phyloP scores from a whole-genome alignment of 352 stramenopile species.

The Blastocystis sp. region DNA sequence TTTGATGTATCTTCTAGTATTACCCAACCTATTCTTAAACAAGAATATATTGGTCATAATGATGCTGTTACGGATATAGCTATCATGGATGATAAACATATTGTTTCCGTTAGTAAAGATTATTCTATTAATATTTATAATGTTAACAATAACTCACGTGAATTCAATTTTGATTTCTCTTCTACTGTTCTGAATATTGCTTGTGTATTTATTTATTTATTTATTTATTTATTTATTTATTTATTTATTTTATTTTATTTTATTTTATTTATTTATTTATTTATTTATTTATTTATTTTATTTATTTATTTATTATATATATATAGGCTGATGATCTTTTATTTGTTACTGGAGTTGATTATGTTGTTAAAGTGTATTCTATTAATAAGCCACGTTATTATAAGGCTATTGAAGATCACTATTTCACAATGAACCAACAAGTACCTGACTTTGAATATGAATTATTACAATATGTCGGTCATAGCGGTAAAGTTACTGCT shows the following conservation, averaged over 20 bases:
- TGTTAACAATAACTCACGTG: neutral
- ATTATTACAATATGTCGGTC: neutral
- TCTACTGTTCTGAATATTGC: slow-evolving; percentile 13
- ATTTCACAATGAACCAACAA: neutral
- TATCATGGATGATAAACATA: neutral
- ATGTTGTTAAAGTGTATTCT: slow-evolving; percentile 10
- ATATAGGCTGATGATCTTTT: slow-evolving; percentile 8
- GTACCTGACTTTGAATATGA: neutral
- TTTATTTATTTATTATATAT: neutral
- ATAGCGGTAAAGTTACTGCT: slow-evolving; percentile 11
- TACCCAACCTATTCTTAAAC: neutral
- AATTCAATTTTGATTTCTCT: neutral
- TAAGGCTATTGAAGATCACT: slow-evolving; percentile 18
- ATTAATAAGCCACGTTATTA: slow-evolving; percentile 8
- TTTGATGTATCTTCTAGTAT: neutral
- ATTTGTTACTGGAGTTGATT: slow-evolving; percentile 30
- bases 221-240: too few relatives aligned
- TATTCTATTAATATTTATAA: slow-evolving; percentile 16
- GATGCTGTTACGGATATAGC: slow-evolving; percentile 6
- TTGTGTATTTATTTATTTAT: neutral
- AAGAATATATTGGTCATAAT: slow-evolving; percentile 18
- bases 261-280: too few relatives aligned
- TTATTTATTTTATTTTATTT: too few relatives aligned
- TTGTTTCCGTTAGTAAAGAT: slow-evolving; percentile 8
- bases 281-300: too few relatives aligned